Conservation (phyloP, 2,329 filamentous ascomycete genomes). For the Trichoderma simmonsii region DNA sequence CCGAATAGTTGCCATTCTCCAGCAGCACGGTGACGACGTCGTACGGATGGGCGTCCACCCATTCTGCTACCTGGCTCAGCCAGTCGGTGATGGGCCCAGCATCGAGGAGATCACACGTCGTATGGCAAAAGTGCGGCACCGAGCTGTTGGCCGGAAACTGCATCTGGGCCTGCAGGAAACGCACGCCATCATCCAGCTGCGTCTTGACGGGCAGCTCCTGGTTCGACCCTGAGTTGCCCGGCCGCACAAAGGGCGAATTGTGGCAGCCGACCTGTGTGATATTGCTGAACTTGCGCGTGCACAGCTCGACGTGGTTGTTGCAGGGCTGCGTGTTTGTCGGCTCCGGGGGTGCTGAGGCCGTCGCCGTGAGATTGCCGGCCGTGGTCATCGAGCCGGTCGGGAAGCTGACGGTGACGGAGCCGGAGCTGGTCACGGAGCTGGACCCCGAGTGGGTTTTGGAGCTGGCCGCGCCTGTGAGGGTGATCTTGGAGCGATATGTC, state of each 20-base stretch:
- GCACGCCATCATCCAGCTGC: slow-evolving; percentile 75
- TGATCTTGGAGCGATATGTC: slow-evolving; percentile 42
- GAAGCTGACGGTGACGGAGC: slow-evolving; percentile 32
- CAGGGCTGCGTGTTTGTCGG: slow-evolving; percentile 74
- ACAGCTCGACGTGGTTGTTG: slow-evolving; percentile 77
- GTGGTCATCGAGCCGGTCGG: slow-evolving; percentile 40
- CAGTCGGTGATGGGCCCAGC: slow-evolving; percentile 74
- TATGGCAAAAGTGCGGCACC: slow-evolving; percentile 75
- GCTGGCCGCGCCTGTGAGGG: slow-evolving; percentile 32
- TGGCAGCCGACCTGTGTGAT: slow-evolving; percentile 75
- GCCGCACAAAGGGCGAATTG: slow-evolving; percentile 73
- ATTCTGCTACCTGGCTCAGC: slow-evolving; percentile 64
- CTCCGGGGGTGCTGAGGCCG: slow-evolving; percentile 29
- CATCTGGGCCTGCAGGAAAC: slow-evolving; percentile 62
- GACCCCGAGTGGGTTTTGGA: slow-evolving; percentile 13
- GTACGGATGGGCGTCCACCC: slow-evolving; percentile 75
- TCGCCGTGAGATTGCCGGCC: slow-evolving; percentile 40
- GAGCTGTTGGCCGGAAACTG: slow-evolving; percentile 52
- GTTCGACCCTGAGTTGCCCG: slow-evolving; percentile 72
- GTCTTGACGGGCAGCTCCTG: slow-evolving; percentile 64
- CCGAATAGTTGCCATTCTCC: slow-evolving; percentile 76
- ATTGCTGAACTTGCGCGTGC: slow-evolving; percentile 73
- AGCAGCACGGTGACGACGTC: slow-evolving; percentile 86
- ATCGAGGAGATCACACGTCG: slow-evolving; percentile 76
- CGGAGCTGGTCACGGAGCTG: slow-evolving; percentile 14